Conservation (phyloP, 768 basidiomycete species). For the Mycena polygramma region DNA sequence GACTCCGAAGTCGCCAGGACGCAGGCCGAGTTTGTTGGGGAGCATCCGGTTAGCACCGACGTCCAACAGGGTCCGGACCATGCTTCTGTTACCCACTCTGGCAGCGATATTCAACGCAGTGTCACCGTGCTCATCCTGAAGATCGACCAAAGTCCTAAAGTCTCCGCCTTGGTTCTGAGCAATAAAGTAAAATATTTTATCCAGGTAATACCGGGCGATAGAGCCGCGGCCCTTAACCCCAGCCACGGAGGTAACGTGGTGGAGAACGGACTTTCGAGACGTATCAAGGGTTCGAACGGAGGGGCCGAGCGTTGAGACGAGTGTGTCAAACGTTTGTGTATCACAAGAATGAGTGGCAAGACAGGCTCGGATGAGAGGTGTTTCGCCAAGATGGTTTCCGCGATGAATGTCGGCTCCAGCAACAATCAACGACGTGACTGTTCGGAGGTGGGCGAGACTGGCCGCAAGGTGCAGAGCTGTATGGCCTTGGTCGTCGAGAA, state of each 20-base stretch:
- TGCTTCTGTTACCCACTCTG: constrained; percentile 88
- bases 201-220: constrained; percentile 91
- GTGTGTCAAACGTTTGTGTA: constrained; percentile 75
- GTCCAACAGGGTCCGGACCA: constrained; percentile 90
- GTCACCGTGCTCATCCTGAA: constrained; percentile 96
- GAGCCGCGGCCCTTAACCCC: constrained; percentile 91
- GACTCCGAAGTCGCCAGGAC: constrained; percentile 95
- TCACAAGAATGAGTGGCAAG: constrained; percentile 91
- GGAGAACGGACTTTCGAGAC: constrained; percentile 86
- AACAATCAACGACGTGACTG: constrained; percentile 77
- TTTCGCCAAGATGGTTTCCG: constrained; percentile 95
- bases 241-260: constrained; percentile 92
- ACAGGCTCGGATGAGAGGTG: constrained; percentile 92
- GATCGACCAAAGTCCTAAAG: constrained; percentile 85
- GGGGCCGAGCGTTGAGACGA: constrained; percentile 74
- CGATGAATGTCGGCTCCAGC: constrained; percentile 90
- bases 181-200: constrained; percentile 89
- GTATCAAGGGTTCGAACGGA: constrained; percentile 93
- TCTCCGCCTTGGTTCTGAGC: constrained; percentile 82
- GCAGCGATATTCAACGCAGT: constrained; percentile 97
- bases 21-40: constrained; percentile 92
- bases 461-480: constrained; percentile 95
- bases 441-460: constrained; percentile 79
- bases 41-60: constrained; percentile 92
- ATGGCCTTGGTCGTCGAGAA: constrained; percentile 95